Evolutionary conservation across 1,284 basidiomycete species (phyloP).

Genomic region (Agaricales sp.): DNA sequence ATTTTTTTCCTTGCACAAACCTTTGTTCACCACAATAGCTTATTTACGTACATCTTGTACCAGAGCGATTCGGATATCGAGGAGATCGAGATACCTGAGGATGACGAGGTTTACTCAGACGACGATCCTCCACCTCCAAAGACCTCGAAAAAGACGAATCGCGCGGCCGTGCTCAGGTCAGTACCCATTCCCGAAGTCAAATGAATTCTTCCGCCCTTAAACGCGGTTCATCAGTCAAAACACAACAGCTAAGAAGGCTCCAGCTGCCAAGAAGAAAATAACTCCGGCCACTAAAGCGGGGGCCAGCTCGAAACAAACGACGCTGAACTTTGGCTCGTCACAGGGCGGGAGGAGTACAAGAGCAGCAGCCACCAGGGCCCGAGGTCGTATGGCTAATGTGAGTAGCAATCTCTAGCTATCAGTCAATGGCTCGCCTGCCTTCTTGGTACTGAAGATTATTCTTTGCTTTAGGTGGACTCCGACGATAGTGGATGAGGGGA

Average conservation of each 20-base stretch:
- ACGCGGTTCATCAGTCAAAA: conserved; percentile 28
- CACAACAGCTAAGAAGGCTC: too few species aligned
- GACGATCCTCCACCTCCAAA: conserved; percentile 27
- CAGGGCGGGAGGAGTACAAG: conserved; percentile 43
- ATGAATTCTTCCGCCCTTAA: too few species aligned
- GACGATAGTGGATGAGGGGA: neutral
- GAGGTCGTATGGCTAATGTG: conserved; percentile 32
- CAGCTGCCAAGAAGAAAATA: conserved; percentile 46
- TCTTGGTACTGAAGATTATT: neutral
- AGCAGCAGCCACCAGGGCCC: conserved; percentile 48
- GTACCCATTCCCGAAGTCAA: conserved; percentile 12
- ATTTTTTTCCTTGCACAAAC: conserved; percentile 3
- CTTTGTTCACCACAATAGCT: conserved; percentile 2
- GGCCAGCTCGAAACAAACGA: conserved; percentile 36
- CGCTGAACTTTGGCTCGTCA: conserved; percentile 54
- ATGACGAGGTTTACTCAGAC: conserved; percentile 39
- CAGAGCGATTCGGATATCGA: conserved; percentile 46
- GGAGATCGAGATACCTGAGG: conserved; percentile 33
- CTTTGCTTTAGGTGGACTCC: neutral
- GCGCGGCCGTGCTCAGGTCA: conserved; percentile 56
- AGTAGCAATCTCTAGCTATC: too few species aligned
- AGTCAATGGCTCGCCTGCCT: too few species aligned
- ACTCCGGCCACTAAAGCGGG: conserved; percentile 49
- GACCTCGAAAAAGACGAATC: conserved; percentile 47
- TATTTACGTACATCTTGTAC: conserved; percentile 3